These are phyloP conservation scores for Eucalyptus globulus DNA, from an alignment of 345 rosid species.

Conservation along the genomic window DNA sequence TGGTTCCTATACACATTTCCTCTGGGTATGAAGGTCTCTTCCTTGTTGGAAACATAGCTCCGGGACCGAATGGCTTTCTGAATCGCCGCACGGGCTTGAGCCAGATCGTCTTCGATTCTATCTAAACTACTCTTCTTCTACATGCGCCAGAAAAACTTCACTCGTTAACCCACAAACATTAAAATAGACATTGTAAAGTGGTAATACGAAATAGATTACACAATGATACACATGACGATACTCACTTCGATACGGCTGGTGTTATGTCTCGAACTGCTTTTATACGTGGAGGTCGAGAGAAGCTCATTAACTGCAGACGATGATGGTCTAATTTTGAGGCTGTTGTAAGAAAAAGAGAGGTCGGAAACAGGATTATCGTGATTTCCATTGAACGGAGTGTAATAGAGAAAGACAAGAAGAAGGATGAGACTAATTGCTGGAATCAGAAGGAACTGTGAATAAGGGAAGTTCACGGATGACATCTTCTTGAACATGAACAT, in stretches of 20 bases:
- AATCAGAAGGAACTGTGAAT: neutral
- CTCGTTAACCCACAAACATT: neutral
- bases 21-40: constrained; percentile 28
- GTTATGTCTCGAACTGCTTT: neutral
- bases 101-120: constrained; percentile 22
- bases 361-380: neutral
- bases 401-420: neutral
- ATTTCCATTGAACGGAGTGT: neutral
- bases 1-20: constrained; percentile 41
- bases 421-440: neutral
- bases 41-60: constrained; percentile 15
- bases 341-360: neutral
- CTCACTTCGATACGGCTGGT: neutral
- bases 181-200: neutral
- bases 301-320: neutral
- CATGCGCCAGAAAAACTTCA: neutral
- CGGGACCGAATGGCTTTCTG: constrained; percentile 16
- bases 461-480: neutral
- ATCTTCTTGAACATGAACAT: neutral
- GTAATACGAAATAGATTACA: neutral
- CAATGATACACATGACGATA: neutral
- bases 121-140: constrained; percentile 8
- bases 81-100: constrained; percentile 34
- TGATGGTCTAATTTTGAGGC: neutral
- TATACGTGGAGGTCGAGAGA: constrained; percentile 1